A percentile compares a stretch with the other conserved stretches of the same genome.
These are phyloP conservation scores for Flaveria linearis DNA, from an alignment of 129 eudicot genomes.

Conservation along the genomic window DNA sequence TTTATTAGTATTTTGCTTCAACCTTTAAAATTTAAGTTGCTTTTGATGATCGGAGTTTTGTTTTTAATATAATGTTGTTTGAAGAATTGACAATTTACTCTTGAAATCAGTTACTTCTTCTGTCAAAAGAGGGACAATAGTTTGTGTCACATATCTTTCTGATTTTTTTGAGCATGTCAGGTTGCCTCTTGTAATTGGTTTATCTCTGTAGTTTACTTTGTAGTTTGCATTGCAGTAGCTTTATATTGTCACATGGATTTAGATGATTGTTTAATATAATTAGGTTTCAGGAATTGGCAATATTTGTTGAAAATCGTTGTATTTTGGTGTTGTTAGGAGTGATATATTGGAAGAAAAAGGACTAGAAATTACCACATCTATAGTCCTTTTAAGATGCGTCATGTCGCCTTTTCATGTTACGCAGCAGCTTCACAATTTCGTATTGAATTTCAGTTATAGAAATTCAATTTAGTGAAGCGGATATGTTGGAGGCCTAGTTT, in stretches of 20 bases:
- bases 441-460: background rate
- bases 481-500: background rate
- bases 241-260: background rate
- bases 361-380: background rate
- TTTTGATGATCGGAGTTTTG: constrained; percentile 15
- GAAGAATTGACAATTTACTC: background rate
- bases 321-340: background rate
- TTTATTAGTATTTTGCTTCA: background rate
- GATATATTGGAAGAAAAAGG: background rate
- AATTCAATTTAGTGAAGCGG: background rate
- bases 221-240: background rate
- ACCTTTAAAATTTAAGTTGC: background rate
- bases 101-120: background rate
- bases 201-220: too few species aligned
- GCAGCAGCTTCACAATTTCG: too few species aligned
- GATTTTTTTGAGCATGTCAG: too few species aligned
- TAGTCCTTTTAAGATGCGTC: background rate
- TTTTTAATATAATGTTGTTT: constrained; percentile 6
- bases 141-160: background rate
- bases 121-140: background rate
- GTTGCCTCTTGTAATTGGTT: background rate
- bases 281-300: background rate
- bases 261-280: too few species aligned
- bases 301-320: background rate
- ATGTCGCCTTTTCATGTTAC: background rate